Conservation (phyloP, 331 rosid species). For the Pyracantha coccinea region DNA sequence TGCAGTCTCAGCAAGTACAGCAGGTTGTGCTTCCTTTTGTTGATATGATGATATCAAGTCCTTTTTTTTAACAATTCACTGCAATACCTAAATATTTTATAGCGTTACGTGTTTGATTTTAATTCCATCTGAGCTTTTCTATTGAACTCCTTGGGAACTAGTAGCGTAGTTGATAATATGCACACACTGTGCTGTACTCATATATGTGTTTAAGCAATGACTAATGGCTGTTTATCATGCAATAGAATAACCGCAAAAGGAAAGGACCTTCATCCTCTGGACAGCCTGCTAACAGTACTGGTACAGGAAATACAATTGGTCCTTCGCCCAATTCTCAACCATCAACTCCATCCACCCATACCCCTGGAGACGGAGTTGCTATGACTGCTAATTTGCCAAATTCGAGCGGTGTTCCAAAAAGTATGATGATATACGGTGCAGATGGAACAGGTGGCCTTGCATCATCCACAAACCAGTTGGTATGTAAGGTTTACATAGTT, state of each 20-base stretch:
- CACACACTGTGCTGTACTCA: neutral
- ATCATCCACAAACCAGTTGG: constrained; percentile 90
- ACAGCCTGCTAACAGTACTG: constrained; percentile 82
- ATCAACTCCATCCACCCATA: constrained; percentile 91
- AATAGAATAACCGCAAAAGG: constrained; percentile 73
- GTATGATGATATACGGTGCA: constrained; percentile 55
- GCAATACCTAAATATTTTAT: neutral
- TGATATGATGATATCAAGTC: neutral
- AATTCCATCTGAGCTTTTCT: neutral
- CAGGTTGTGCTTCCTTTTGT: constrained; percentile 44
- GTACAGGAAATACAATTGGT: constrained; percentile 93
- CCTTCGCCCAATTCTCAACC: constrained; percentile 92
- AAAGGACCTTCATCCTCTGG: constrained; percentile 91
- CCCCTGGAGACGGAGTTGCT: constrained; percentile 77
- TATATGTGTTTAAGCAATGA: constrained; percentile 1
- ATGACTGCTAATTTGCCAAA: constrained; percentile 70
- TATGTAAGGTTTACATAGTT: constrained; percentile 23
- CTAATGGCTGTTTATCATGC: constrained; percentile 15
- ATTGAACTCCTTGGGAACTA: neutral
- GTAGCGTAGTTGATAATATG: neutral
- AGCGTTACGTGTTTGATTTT: neutral
- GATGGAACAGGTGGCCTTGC: constrained; percentile 88
- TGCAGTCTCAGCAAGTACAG: constrained; percentile 78
- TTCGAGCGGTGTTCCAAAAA: constrained; percentile 51
- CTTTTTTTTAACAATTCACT: neutral